These are phyloP conservation scores for Tuber calosporum DNA, from an alignment of 495 filamentous ascomycete genomes.

Conservation along the genomic window DNA sequence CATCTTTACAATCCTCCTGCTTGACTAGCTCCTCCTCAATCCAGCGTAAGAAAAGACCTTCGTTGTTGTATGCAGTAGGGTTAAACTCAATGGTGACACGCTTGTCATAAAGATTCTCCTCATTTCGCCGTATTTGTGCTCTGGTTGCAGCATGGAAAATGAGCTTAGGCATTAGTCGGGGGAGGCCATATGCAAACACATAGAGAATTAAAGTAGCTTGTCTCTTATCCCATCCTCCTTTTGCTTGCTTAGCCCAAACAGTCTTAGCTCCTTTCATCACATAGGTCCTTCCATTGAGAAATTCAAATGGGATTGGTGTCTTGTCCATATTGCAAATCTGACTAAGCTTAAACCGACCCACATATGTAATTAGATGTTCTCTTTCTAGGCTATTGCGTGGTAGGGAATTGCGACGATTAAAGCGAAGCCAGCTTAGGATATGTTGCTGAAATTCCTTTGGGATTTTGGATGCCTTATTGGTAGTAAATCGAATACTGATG, in stretches of 20 bases:
- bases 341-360: not conserved
- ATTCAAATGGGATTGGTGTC: not conserved
- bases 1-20: too few relatives aligned
- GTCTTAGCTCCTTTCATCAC: not conserved
- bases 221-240: too few relatives aligned
- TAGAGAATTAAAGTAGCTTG: conserved; percentile 18
- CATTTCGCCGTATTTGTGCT: not conserved
- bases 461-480: too few relatives aligned
- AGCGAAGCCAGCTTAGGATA: too few relatives aligned
- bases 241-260: not conserved
- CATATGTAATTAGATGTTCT: too few relatives aligned
- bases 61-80: conserved; percentile 10
- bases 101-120: not conserved
- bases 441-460: too few relatives aligned
- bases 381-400: too few relatives aligned
- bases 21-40: not conserved
- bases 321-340: conserved; percentile 9
- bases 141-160: conserved; percentile 7
- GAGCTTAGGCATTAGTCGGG: conserved; percentile 11
- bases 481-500: too few relatives aligned
- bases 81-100: not conserved
- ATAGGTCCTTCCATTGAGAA: not conserved
- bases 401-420: too few relatives aligned
- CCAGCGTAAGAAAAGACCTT: not conserved
- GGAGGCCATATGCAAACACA: conserved; percentile 15